Evolutionary conservation across 345 rosid genomes (phyloP), one percentile per base, ranked within the genome.

Genomic region (Pseudoturritis turrita): DNA sequence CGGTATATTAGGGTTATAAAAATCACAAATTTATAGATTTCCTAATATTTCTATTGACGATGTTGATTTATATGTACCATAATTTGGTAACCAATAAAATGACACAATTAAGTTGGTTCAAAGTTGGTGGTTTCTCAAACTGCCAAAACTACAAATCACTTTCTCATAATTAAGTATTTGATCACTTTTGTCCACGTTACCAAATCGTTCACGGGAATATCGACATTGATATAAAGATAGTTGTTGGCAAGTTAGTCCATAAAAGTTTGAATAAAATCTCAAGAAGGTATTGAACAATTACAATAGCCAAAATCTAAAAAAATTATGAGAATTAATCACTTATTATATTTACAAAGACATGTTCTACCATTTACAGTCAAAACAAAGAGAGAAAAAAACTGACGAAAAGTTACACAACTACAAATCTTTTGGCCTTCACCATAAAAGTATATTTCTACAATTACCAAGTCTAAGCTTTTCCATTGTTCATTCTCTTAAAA

Each of bases 331-430:
- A 14, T 52, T 51, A 52, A 60, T 12, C 50, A 35, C 52, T 43
- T 63, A 58, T 33, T 7, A 54, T 44, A 73, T 65, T 55, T 40
- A 75, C 74, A 75, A 68, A 68, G 68, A 53, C n/a, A n/a, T 68
- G 40, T 45, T 75, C 70, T 75, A 68, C 44, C 64, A 75, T 68
- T 52, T 75, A 75, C 74, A 68, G 58, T 61, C 41, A 21, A 61
- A 59, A 25, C 29, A 18, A n/a, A 46, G 37, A 29, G 13, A 19
- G 4, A 37, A 0, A 43, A 43, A 39, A 47, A 21, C 37, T 28
- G 45, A 67, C 56, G n/a, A n/a, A 39, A 54, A 5, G 43, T 65
- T 17, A 0, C 2, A 50, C 23, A 49, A 66, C 62, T 41, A 72
- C 63, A 74, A 49, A 39, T 18, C 19, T n/a, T 73, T 13, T 64